Conservation (phyloP, 345 rosid species). For the Nasturtium officinale region DNA sequence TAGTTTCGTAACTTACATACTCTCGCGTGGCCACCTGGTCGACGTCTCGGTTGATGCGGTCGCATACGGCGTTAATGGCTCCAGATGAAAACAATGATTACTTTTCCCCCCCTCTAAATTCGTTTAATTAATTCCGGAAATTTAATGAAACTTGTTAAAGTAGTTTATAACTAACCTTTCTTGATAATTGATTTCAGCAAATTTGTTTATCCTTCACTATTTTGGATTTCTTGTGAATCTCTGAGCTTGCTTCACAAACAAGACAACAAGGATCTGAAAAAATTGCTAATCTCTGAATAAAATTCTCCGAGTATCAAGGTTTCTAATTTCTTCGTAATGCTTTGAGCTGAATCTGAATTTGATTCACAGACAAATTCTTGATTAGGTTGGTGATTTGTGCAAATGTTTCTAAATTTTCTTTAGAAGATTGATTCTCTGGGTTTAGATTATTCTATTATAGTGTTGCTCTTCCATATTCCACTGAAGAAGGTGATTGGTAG, state of each 20-base stretch:
- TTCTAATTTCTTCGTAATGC: background rate
- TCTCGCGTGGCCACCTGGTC: background rate
- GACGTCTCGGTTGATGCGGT: conserved; percentile 13
- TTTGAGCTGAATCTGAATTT: conserved; percentile 28
- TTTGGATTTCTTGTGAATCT: conserved; percentile 8
- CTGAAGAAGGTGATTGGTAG: background rate
- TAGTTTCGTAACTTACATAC: background rate
- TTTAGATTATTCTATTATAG: background rate
- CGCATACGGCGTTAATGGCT: conserved; percentile 15
- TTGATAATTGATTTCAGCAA: background rate
- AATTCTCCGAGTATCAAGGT: conserved; percentile 4
- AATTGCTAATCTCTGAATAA: conserved; percentile 15
- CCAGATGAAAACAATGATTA: conserved; percentile 1
- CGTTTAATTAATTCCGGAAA: background rate
- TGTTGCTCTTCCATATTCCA: conserved; percentile 19
- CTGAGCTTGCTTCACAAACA: conserved; percentile 21
- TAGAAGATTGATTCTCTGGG: background rate
- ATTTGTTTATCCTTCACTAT: background rate
- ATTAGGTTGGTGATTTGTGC: conserved; percentile 7
- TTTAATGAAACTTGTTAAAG: background rate
- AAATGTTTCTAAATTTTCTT: conserved; percentile 1
- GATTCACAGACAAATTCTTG: background rate
- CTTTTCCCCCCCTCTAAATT: background rate
- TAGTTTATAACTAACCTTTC: background rate
- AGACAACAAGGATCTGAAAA: background rate